phyloP scores from a whole-genome alignment of 2,329 filamentous ascomycete species.

The Neoarthrinium moseri region DNA sequence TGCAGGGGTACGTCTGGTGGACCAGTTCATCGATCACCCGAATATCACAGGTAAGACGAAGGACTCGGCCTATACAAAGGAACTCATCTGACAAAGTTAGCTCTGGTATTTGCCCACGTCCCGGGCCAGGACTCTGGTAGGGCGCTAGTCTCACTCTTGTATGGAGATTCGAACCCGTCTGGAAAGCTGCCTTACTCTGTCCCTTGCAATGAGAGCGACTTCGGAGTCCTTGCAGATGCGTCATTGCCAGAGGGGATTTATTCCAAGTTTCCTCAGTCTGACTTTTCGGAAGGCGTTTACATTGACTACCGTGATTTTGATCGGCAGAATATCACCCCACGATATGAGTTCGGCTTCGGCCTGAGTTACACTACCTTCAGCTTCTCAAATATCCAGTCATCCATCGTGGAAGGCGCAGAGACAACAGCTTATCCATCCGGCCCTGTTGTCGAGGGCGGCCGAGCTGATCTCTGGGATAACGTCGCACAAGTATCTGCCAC shows the following conservation, averaged over 20 bases:
- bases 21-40: slow-evolving; percentile 58
- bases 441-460: slow-evolving; percentile 36
- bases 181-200: slow-evolving; percentile 52
- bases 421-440: slow-evolving; percentile 33
- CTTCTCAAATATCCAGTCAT: slow-evolving; percentile 39
- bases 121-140: slow-evolving; percentile 74
- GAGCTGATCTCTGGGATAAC: slow-evolving; percentile 42
- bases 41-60: slow-evolving; percentile 57
- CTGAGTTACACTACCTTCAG: slow-evolving; percentile 68
- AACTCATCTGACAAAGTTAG: neutral
- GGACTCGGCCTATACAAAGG: neutral
- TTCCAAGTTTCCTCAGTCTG: slow-evolving; percentile 26
- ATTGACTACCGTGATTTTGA: slow-evolving; percentile 67
- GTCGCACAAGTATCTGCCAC: slow-evolving; percentile 33
- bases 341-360: slow-evolving; percentile 66
- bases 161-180: slow-evolving; percentile 51
- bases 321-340: slow-evolving; percentile 52
- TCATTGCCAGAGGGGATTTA: slow-evolving; percentile 42
- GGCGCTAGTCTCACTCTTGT: slow-evolving; percentile 71
- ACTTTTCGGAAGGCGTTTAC: slow-evolving; percentile 58
- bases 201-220: slow-evolving; percentile 45
- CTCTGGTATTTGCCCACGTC: slow-evolving; percentile 49
- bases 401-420: neutral
- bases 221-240: slow-evolving; percentile 33
- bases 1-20: slow-evolving; percentile 57